phyloP scores from a whole-genome alignment of 139 green algal species.

The Micromonas commoda region DNA sequence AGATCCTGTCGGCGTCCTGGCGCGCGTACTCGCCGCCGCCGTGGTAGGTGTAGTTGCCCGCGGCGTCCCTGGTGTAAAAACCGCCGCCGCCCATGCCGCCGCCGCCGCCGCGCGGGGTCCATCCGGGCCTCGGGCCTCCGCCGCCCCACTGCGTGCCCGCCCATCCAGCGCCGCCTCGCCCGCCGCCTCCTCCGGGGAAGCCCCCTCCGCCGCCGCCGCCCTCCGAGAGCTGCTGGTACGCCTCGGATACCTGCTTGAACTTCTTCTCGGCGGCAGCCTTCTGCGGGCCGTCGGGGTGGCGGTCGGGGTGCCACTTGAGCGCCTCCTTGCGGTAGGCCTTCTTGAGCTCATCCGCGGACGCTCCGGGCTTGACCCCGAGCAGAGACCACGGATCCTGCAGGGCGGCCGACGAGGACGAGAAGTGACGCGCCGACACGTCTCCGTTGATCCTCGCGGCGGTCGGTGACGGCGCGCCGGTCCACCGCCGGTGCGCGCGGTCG shows the following conservation, averaged over 20 bases:
- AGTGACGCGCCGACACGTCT: neutral
- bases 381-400: constrained; percentile 3
- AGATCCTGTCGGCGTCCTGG: constrained; percentile 8
- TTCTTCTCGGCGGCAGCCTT: constrained; percentile 17
- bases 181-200: neutral
- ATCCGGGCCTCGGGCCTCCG: neutral
- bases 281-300: neutral
- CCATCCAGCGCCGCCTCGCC: neutral
- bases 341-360: constrained; percentile 29
- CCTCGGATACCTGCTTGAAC: constrained; percentile 31
- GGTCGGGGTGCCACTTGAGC: constrained; percentile 33
- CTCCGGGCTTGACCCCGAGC: constrained; percentile 4
- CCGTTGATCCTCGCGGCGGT: neutral
- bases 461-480: neutral
- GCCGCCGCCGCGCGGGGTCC: neutral
- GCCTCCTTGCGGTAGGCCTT: constrained; percentile 31
- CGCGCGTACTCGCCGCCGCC: neutral
- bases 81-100: neutral
- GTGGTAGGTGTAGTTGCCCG: neutral
- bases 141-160: neutral
- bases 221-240: constrained; percentile 13
- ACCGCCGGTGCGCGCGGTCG: neutral
- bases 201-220: neutral
- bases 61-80: too few species aligned
- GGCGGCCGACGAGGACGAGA: neutral